A percentile compares a stretch with the other conserved stretches of the same genome.
These are phyloP conservation scores for Raffaelea arxii DNA, from an alignment of 2,329 filamentous ascomycete genomes.

Conservation along the genomic window DNA sequence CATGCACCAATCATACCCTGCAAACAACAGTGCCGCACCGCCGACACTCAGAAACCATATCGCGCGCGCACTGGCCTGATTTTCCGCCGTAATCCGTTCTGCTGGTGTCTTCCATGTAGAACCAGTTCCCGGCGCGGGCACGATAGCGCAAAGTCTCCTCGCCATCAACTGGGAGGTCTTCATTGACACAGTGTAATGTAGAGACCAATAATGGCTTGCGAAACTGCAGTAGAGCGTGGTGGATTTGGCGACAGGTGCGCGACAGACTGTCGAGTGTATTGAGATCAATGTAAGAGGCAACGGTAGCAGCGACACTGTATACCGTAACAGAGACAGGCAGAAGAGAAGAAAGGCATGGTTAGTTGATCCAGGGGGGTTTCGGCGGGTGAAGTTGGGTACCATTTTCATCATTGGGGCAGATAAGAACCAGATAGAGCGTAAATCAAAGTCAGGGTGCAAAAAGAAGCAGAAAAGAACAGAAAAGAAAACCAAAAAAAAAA, in stretches of 20 bases:
- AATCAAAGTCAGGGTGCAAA: too few relatives aligned
- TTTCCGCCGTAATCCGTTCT: constrained; percentile 47
- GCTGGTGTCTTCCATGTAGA: constrained; percentile 46
- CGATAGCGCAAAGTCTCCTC: constrained; percentile 49
- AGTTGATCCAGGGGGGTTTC: too few relatives aligned
- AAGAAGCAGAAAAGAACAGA: not conserved
- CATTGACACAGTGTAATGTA: constrained; percentile 73
- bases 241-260: constrained; percentile 70
- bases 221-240: constrained; percentile 68
- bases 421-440: too few relatives aligned
- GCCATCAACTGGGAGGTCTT: constrained; percentile 44
- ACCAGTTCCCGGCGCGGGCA: constrained; percentile 47
- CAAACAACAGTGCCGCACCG: constrained; percentile 71
- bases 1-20: constrained; percentile 48
- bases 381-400: too few relatives aligned
- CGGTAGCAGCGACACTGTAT: constrained; percentile 61
- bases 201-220: constrained; percentile 61
- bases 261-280: constrained; percentile 80
- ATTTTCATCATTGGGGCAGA: too few relatives aligned
- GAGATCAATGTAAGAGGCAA: constrained; percentile 72
- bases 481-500: not conserved
- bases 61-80: constrained; percentile 69
- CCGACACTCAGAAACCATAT: constrained; percentile 77
- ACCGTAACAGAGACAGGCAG: not conserved
- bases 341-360: not conserved